Base-by-base conservation (phyloP, 208 protist species). In the Acanthamoeba sp. region DNA sequence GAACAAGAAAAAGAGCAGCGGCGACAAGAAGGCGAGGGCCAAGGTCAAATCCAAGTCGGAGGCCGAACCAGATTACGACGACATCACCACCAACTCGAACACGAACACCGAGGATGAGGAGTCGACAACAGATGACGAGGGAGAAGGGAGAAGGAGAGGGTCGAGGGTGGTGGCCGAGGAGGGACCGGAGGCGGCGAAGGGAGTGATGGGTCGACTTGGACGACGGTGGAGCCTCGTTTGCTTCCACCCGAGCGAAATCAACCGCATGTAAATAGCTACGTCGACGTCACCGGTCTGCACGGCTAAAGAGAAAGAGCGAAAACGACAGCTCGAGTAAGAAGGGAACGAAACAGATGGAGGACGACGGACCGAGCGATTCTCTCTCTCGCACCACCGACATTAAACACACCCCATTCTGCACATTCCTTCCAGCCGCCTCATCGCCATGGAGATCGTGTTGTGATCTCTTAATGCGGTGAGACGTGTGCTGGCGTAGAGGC, bases 221-320 rank as follows among this genome's bases (percentile, higher is more conserved):
- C 29, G 69, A 32, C 69, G 69, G 20, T 78, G 69, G 69, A 78
- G 69, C 36, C 69, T 78, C 36, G 69, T 78, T 3, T 78, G 69
- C 69, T 78, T 78, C 38, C 69, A 78, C 29, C 69, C 69, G 32
- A 78, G 69, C 69, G 69, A 78, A 42, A 36, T 78, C 36, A 78
- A 22, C 18, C 36, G 69, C 29, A 20, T 66, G 59, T 66, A 32
- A 66, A 66, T 32, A 66, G 3, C 59, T 34, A 3, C 59, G 14
- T 18, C 59, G 59, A 18, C 59, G 34, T 2, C 59, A 66, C 27
- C 27, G n/a, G 27, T n/a, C n/a, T n/a, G n/a, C n/a, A 55, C 10
- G 16, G 48, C 6, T 6, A 55, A 16, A 55, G 48, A 55, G 48
- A 27, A 66, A 66, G 59, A 66, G 34, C 59, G 59, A 66, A 32